These are phyloP conservation scores for Claviceps fusiformis DNA, from an alignment of 2,329 filamentous ascomycete species.

Conservation along the genomic window DNA sequence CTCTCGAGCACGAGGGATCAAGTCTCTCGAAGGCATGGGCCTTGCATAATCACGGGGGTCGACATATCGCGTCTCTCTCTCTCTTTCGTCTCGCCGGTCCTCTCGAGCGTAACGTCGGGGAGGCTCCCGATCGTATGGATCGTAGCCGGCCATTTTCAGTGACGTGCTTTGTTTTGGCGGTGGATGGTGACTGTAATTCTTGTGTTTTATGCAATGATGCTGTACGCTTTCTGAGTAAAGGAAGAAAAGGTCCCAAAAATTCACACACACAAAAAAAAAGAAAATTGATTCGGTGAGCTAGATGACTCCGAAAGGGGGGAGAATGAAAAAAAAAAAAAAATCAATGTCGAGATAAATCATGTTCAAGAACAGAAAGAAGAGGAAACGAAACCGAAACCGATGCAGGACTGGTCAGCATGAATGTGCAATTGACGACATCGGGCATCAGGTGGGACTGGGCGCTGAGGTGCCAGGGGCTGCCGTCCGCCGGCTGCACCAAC, in stretches of 20 bases:
- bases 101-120: slow-evolving; percentile 39
- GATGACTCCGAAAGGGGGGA: no score
- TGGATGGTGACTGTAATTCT: not conserved
- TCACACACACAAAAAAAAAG: not conserved
- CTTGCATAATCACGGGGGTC: slow-evolving; percentile 38
- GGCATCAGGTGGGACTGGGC: not conserved
- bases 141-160: slow-evolving; percentile 32
- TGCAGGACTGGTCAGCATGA: not conserved
- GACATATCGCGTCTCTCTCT: slow-evolving; percentile 36
- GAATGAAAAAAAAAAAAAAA: no score
- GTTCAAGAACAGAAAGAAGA: not conserved
- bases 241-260: not conserved
- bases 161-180: not conserved
- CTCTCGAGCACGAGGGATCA: slow-evolving; percentile 49
- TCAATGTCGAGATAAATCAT: not conserved
- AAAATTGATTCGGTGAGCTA: not conserved
- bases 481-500: not conserved
- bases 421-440: not conserved
- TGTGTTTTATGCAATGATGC: not conserved
- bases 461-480: not conserved
- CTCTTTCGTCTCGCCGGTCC: slow-evolving; percentile 32
- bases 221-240: not conserved
- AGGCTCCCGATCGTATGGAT: slow-evolving; percentile 39
- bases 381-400: not conserved
- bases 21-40: slow-evolving; percentile 33